phyloP scores from a whole-genome alignment of 257 asterid genomes.

The Anisodus tanguticus region DNA sequence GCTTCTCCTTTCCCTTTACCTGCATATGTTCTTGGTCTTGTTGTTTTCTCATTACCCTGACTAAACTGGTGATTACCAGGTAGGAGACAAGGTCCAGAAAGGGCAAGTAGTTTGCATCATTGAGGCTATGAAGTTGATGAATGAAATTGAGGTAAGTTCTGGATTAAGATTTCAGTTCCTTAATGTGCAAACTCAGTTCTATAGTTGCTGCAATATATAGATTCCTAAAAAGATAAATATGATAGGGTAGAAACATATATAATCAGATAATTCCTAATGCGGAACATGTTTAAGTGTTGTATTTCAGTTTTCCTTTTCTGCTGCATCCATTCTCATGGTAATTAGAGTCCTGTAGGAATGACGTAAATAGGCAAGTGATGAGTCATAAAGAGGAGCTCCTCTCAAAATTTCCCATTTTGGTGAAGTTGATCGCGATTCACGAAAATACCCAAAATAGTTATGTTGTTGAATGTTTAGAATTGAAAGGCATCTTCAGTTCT shows the following conservation, averaged over 20 bases:
- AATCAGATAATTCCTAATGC: neutral
- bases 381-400: neutral
- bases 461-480: neutral
- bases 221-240: neutral
- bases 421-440: neutral
- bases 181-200: conserved; percentile 5
- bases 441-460: neutral
- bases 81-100: conserved; percentile 73
- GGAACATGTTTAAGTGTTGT: conserved; percentile 2
- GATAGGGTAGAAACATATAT: conserved; percentile 2
- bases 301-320: conserved; percentile 12
- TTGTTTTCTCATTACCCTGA: conserved; percentile 29
- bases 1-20: conserved; percentile 23
- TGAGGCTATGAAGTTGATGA: conserved; percentile 85
- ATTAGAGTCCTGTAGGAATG: neutral
- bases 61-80: conserved; percentile 38
- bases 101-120: conserved; percentile 72
- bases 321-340: neutral
- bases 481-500: neutral
- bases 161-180: conserved; percentile 23
- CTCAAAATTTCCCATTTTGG: conserved; percentile 3
- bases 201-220: conserved; percentile 20
- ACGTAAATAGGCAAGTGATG: neutral
- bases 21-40: conserved; percentile 13
- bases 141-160: conserved; percentile 67